These are phyloP conservation scores for Metarhizium rileyi DNA, from an alignment of 2,329 filamentous ascomycete genomes.

Conservation along the genomic window DNA sequence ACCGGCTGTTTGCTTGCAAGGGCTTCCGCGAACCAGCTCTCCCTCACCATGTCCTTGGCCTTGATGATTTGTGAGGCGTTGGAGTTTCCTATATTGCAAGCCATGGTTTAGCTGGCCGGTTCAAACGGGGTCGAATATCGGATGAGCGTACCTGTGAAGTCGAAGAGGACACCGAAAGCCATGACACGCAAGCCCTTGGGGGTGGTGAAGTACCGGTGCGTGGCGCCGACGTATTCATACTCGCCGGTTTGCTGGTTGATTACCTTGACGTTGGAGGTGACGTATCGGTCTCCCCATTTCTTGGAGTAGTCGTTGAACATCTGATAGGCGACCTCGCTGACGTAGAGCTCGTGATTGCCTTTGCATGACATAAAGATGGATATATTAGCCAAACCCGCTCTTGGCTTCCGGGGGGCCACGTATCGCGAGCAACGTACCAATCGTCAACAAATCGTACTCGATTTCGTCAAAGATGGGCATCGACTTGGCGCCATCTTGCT, in stretches of 20 bases:
- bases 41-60: conserved; percentile 38
- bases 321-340: conserved; percentile 51
- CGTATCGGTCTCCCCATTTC: conserved; percentile 38
- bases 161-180: conserved; percentile 35
- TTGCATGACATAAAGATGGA: background rate
- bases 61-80: conserved; percentile 52
- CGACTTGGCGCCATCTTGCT: conserved; percentile 44
- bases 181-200: conserved; percentile 31
- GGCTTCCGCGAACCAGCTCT: conserved; percentile 51
- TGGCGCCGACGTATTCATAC: conserved; percentile 33
- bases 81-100: conserved; percentile 35
- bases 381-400: too few relatives aligned
- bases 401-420: too few relatives aligned
- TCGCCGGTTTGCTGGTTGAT: conserved; percentile 26
- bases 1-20: conserved; percentile 43
- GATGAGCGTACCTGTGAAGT: conserved; percentile 38
- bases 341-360: conserved; percentile 57
- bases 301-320: conserved; percentile 49
- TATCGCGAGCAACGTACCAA: conserved; percentile 16
- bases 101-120: background rate
- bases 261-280: conserved; percentile 37
- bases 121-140: conserved; percentile 9
- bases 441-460: conserved; percentile 33
- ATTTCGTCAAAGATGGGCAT: conserved; percentile 35
- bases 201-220: conserved; percentile 34